A percentile compares a stretch with the other conserved stretches of the same genome.
Conservation (phyloP, 164 flowering plant genomes). For the Echeveria elegans region DNA sequence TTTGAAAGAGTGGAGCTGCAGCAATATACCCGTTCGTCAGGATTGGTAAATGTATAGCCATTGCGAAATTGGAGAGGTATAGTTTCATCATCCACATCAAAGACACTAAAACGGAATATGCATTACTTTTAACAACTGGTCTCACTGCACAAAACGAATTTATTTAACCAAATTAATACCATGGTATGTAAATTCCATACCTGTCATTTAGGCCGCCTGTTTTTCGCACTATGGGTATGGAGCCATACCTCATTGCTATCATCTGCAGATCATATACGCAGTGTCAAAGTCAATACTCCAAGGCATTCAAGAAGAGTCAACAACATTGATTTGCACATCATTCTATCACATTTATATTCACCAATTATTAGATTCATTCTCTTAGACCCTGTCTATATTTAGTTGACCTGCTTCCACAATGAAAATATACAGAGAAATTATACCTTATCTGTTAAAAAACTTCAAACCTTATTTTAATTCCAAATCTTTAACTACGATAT, state of each 20-base stretch:
- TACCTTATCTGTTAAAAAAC: too few species aligned
- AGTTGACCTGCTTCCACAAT: too few species aligned
- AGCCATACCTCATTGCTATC: constrained; percentile 98
- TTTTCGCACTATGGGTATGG: constrained; percentile 79
- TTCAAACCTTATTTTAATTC: too few species aligned
- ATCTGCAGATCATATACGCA: constrained; percentile 44
- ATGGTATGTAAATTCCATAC: constrained; percentile 33
- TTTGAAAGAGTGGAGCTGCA: background rate
- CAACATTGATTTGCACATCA: too few species aligned
- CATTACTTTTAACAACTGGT: constrained; percentile 7
- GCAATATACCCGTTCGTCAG: constrained; percentile 71
- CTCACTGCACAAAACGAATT: background rate
- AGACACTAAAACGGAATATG: constrained; percentile 52
- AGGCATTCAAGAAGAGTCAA: too few species aligned
- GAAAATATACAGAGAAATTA: too few species aligned
- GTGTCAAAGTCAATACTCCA: too few species aligned
- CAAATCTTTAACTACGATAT: too few species aligned
- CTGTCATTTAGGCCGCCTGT: constrained; percentile 97
- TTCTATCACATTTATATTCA: too few species aligned
- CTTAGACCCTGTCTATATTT: too few species aligned
- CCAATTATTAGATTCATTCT: too few species aligned
- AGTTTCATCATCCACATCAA: constrained; percentile 78
- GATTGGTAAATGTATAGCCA: constrained; percentile 65
- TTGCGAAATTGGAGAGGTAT: constrained; percentile 64
- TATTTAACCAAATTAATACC: background rate